phyloP scores from a whole-genome alignment of 257 asterid genomes.

The Gardenia jasminoides region DNA sequence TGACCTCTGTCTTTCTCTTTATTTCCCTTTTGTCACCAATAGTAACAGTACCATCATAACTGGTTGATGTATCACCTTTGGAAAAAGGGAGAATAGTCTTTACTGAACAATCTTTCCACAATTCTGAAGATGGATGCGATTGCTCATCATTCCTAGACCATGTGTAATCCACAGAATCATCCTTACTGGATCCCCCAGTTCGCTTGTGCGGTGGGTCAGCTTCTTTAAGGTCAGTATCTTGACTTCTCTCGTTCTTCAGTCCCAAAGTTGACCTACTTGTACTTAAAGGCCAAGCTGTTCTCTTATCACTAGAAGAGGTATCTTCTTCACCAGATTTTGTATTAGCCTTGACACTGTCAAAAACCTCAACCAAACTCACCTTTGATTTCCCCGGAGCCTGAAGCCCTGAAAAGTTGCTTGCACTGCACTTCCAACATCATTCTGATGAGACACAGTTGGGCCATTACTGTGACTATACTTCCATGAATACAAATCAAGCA shows the following conservation, averaged over 20 bases:
- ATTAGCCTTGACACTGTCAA: conserved; percentile 39
- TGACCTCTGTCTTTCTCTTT: conserved; percentile 52
- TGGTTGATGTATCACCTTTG: conserved; percentile 55
- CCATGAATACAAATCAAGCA: conserved; percentile 63
- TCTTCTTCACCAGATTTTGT: conserved; percentile 43
- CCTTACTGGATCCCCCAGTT: conserved; percentile 41
- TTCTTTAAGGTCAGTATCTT: conserved; percentile 52
- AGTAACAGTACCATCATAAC: conserved; percentile 42
- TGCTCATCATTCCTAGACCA: conserved; percentile 53
- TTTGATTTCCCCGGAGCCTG: conserved; percentile 51
- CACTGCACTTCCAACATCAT: conserved; percentile 38
- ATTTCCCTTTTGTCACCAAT: conserved; percentile 55
- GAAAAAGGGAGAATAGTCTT: conserved; percentile 71
- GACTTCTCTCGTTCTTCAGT: conserved; percentile 30
- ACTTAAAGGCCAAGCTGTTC: conserved; percentile 52
- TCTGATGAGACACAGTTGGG: conserved; percentile 41
- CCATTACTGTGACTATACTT: conserved; percentile 51
- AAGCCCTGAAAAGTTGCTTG: conserved; percentile 48
- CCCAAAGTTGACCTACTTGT: conserved; percentile 43
- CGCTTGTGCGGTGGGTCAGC: conserved; percentile 42
- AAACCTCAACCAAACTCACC: conserved; percentile 41
- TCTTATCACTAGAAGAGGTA: conserved; percentile 49
- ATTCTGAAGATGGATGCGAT: conserved; percentile 41
- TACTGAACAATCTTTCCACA: conserved; percentile 62
- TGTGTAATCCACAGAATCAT: conserved; percentile 40